Conservation (phyloP, 1,139 yeast species). For the Protomyces macrosporus region DNA sequence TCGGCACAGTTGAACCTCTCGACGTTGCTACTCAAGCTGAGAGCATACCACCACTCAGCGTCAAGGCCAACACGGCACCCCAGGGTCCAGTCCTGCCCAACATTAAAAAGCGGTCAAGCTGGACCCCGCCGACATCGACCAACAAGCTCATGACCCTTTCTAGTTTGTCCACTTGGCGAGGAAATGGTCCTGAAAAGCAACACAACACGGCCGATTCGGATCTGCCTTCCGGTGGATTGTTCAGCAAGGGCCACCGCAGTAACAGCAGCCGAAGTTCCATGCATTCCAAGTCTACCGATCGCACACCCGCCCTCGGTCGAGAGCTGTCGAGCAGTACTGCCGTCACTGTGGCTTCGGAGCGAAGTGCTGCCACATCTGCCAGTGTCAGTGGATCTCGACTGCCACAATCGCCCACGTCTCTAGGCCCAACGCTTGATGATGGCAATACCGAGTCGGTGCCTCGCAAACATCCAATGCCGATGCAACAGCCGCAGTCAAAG, state of each 20-base stretch:
- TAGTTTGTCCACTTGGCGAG: conserved; percentile 17
- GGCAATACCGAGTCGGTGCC: too few relatives aligned
- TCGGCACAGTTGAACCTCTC: conserved; percentile 25
- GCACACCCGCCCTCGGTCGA: background rate
- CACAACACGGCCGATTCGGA: background rate
- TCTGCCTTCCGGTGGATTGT: background rate
- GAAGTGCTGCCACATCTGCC: background rate
- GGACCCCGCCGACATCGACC: background rate
- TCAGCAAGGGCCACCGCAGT: conserved; percentile 1
- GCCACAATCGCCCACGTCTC: background rate
- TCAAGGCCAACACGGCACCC: background rate
- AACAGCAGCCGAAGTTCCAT: conserved; percentile 17
- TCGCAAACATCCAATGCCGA: too few relatives aligned
- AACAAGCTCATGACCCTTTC: conserved; percentile 12
- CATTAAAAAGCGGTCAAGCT: conserved; percentile 2
- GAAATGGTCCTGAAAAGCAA: conserved; percentile 4
- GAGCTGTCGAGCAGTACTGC: background rate
- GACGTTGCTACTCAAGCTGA: background rate
- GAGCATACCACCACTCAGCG: background rate
- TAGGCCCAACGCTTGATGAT: background rate
- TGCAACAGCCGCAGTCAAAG: background rate
- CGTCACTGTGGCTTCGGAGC: background rate
- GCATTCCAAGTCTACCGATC: conserved; percentile 11
- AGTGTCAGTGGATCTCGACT: background rate
- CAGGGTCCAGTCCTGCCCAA: background rate